Evolutionary conservation across 176 grass and related monocot species (phyloP), one percentile per base, ranked within the genome.

Genomic region (Zea mays): DNA sequence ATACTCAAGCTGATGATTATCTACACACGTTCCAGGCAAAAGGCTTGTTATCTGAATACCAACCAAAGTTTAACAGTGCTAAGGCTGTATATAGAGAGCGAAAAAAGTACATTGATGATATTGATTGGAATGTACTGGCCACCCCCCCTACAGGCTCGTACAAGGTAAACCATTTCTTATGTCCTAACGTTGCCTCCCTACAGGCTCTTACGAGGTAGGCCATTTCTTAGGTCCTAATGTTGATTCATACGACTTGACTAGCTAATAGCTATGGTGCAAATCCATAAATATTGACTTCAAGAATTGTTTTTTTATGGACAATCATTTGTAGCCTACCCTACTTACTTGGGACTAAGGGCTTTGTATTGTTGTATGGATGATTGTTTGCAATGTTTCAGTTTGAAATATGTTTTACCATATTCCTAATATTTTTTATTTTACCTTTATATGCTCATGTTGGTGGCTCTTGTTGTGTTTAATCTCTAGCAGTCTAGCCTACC

Each of bases 51-150:
- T 98, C 95, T 20, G 95, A 98, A 77, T 98, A 98, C 82, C 95
- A 94, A 74, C 91, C 91, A 40, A 98, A 98, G 80, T 98, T 90
- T 86, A 98, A 94, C 69, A 98, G 95, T 85, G 91, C 91, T 85
- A 94, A 80, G 72, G 95, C 95, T n/a, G 95, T 98, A 55, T 94
- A 90, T 81, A 90, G 88, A 88, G 95, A 97, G 63, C 86, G 95
- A 13, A 97, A 97, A 78, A 97, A 97, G 69, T 89, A 88, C 68
- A 79, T 98, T 74, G 95, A 98, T 67, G 87, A 94, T 77, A 98
- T 98, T 74, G 95, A 98, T 84, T 98, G 95, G 95, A 90, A 88
- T 42, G 80, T 90, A 69, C 83, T 98, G 79, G 95, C 95, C 63
- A 45, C 88, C 44, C 95, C 91, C 40, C 85, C 95, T 60, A 94